Percentiles rank a stretch among this genome's conserved stretches.
These are phyloP conservation scores for Gnomoniopsis smithogilvyi DNA, from an alignment of 2,329 filamentous ascomycete species.

Conservation along the genomic window DNA sequence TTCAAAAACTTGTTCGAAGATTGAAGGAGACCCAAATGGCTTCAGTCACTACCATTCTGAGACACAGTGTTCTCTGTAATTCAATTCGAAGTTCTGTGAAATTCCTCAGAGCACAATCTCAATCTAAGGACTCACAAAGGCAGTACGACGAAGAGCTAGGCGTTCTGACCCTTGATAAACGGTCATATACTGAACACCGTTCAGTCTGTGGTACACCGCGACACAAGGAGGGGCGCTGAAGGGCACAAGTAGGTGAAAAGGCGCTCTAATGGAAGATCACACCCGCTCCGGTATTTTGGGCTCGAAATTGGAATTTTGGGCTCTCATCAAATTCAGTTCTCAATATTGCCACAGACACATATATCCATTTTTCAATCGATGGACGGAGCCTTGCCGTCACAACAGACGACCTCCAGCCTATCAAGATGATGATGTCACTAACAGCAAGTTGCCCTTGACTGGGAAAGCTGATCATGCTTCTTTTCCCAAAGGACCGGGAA, in stretches of 20 bases:
- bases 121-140: conserved; percentile 41
- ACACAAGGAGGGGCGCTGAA: conserved; percentile 7
- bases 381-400: conserved; percentile 57
- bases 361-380: conserved; percentile 50
- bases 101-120: too few relatives aligned
- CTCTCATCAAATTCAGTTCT: conserved; percentile 41
- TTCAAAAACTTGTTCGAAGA: conserved; percentile 44
- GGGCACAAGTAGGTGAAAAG: conserved; percentile 23
- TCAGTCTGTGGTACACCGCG: conserved; percentile 19
- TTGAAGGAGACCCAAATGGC: too few relatives aligned
- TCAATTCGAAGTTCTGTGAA: too few relatives aligned
- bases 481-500: too few relatives aligned
- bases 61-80: too few relatives aligned
- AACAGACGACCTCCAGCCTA: conserved; percentile 52
- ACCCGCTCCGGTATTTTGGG: conserved; percentile 20
- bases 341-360: conserved; percentile 41
- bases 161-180: conserved; percentile 44
- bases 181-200: conserved; percentile 34
- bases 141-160: conserved; percentile 48
- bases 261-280: conserved; percentile 18
- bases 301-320: conserved; percentile 27
- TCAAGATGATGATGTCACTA: conserved; percentile 51
- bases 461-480: conserved; percentile 26
- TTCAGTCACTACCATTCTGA: too few relatives aligned
- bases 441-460: conserved; percentile 39